Conservation (phyloP, 371 early-diverging fungal species). For the Apophysomyces trapeziformis region DNA sequence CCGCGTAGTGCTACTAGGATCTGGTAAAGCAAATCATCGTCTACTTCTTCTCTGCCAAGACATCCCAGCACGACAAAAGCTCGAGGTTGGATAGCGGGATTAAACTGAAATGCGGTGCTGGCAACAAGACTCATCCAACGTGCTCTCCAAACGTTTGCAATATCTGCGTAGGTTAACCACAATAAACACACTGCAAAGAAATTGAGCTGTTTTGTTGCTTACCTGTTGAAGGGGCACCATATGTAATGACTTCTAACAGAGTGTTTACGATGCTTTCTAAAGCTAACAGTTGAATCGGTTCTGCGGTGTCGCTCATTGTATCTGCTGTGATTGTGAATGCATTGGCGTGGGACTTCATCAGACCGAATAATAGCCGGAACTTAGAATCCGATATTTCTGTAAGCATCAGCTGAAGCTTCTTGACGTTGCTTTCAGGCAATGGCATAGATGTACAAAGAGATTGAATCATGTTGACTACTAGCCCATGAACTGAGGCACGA, state of each 20-base stretch:
- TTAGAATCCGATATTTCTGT: constrained; percentile 73
- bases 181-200: constrained; percentile 7
- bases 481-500: constrained; percentile 84
- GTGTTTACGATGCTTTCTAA: constrained; percentile 78
- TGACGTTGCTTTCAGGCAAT: constrained; percentile 54
- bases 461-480: constrained; percentile 88
- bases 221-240: constrained; percentile 74
- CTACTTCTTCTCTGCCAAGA: constrained; percentile 80
- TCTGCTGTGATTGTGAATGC: constrained; percentile 68
- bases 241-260: constrained; percentile 74
- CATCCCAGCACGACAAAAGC: constrained; percentile 89
- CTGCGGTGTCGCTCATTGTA: constrained; percentile 60
- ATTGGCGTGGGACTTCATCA: constrained; percentile 65
- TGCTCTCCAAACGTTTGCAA: constrained; percentile 79
- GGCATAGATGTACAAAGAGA: constrained; percentile 74
- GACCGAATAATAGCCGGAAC: constrained; percentile 78
- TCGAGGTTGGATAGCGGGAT: constrained; percentile 90
- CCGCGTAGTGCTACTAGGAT: constrained; percentile 82
- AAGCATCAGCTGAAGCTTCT: constrained; percentile 58
- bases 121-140: constrained; percentile 92
- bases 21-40: constrained; percentile 87
- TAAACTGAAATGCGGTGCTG: constrained; percentile 88
- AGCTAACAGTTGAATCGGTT: constrained; percentile 68
- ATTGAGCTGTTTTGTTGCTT: constrained; percentile 12
- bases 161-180: constrained; percentile 55